Evolutionary conservation across 305 asterid genomes (phyloP), one percentile per base, ranked within the genome.

Genomic region (Fraxinus sp.): DNA sequence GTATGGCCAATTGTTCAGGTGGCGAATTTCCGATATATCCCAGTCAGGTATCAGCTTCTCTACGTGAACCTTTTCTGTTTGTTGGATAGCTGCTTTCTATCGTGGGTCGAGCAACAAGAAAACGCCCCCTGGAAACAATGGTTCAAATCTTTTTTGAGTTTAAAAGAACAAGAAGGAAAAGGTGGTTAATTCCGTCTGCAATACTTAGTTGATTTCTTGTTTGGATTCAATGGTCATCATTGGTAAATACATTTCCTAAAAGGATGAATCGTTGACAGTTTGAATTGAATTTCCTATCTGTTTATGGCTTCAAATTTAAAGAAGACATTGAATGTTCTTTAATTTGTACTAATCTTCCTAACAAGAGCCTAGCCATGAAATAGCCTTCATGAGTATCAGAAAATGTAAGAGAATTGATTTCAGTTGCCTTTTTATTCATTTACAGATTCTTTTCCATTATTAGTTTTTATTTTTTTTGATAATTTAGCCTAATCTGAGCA

Each of bases 21-120:
- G 55, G 95, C 94, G 84, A 94, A 94, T 87, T 94, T 94, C 86
- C 92, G 97, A 24, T 94, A 78, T 72, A 84, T 93, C 57, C 98
- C 98, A 2, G 97, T 94, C 41, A 87, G 91, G 4, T 93, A 93
- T 85, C 98, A 94, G 39, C 98, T 94, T 70, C 94, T 94, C 20
- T 94, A 94, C 28, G 98, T 94, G 92, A 94, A 94, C 91, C 90
- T 91, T 79, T 94, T 94, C 90, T 94, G 97, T 84, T 87, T 94
- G 89, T 86, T 94, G 88, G 98, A 94, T 89, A 92, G 96, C 90
- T 94, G 93, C 85, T 93, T 94, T 70, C 97, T 94, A 59, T 94
- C 98, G 3, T 94, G 98, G 98, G 46, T 94, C 46, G 97, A 94
- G 85, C 98, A 94, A 78, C 98, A 94, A 80, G 85, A 92, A 83